These are phyloP conservation scores for Earliella scabrosa DNA, from an alignment of 1,284 basidiomycete species.

Conservation along the genomic window DNA sequence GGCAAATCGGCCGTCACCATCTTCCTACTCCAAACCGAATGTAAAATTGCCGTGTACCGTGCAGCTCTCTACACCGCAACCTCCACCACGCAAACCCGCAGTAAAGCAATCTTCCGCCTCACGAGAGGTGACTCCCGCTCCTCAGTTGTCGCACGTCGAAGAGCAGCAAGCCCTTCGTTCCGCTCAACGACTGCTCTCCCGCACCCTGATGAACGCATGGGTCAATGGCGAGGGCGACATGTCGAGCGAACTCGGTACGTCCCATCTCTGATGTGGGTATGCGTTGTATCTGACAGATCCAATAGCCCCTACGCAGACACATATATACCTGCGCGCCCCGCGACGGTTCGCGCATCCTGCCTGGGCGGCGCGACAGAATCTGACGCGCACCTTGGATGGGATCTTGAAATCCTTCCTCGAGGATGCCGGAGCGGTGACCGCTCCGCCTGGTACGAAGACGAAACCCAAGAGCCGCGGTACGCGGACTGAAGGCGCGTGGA, in stretches of 20 bases:
- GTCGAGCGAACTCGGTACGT: constrained; percentile 62
- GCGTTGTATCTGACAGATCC: too few species aligned
- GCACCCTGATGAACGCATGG: constrained; percentile 58
- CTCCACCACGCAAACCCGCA: neutral
- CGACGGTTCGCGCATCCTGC: constrained; percentile 71
- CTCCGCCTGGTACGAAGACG: constrained; percentile 15
- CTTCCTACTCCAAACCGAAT: too few species aligned
- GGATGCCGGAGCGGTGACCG: constrained; percentile 19
- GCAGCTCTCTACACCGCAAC: neutral
- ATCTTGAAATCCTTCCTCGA: constrained; percentile 45
- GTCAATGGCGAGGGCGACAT: constrained; percentile 63
- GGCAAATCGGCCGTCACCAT: too few species aligned
- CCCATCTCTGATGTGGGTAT: too few species aligned
- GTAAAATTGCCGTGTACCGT: too few species aligned
- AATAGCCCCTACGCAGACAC: constrained; percentile 69
- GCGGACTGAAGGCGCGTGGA: constrained; percentile 64
- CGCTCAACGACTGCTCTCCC: constrained; percentile 64
- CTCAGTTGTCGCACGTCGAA: constrained; percentile 39
- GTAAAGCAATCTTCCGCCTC: constrained; percentile 5
- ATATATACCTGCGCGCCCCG: constrained; percentile 72
- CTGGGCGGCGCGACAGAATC: constrained; percentile 74
- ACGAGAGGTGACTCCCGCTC: constrained; percentile 17
- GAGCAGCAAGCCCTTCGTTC: constrained; percentile 52
- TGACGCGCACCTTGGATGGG: constrained; percentile 38
- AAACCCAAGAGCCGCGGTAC: constrained; percentile 29